Evolutionary conservation across 257 asterid species (phyloP).

Genomic region (Capsicum rhomboideum): DNA sequence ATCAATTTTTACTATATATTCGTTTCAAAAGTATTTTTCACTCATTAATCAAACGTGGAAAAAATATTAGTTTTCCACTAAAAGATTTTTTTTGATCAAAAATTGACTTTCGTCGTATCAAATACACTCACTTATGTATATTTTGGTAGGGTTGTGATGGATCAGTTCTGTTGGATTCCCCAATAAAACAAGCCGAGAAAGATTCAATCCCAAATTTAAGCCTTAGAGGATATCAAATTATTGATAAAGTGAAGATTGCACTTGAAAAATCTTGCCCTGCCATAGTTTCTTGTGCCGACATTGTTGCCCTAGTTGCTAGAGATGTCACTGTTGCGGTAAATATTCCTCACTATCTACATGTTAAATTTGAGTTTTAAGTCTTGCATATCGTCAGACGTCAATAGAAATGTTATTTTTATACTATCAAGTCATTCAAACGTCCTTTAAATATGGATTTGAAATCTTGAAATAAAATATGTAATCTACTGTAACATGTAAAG

Average conservation of each 20-base stretch:
- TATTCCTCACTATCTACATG: background rate
- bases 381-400: background rate
- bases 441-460: background rate
- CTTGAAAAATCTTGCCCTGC: constrained; percentile 40
- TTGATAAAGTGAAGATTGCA: constrained; percentile 38
- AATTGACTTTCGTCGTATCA: background rate
- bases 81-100: background rate
- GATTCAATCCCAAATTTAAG: constrained; percentile 33
- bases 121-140: background rate
- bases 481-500: background rate
- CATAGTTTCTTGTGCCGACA: constrained; percentile 48
- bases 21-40: background rate
- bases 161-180: constrained; percentile 36
- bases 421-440: background rate
- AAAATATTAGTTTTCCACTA: background rate
- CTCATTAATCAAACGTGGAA: background rate
- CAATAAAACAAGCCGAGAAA: constrained; percentile 31
- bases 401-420: too few species aligned
- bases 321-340: constrained; percentile 34
- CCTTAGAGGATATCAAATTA: constrained; percentile 35
- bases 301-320: constrained; percentile 32
- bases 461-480: background rate
- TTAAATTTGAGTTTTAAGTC: too few species aligned
- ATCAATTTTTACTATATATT: background rate
- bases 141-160: constrained; percentile 46